Conservation (phyloP, 2,329 filamentous ascomycete genomes). For the Aureobasidium melanogenum region DNA sequence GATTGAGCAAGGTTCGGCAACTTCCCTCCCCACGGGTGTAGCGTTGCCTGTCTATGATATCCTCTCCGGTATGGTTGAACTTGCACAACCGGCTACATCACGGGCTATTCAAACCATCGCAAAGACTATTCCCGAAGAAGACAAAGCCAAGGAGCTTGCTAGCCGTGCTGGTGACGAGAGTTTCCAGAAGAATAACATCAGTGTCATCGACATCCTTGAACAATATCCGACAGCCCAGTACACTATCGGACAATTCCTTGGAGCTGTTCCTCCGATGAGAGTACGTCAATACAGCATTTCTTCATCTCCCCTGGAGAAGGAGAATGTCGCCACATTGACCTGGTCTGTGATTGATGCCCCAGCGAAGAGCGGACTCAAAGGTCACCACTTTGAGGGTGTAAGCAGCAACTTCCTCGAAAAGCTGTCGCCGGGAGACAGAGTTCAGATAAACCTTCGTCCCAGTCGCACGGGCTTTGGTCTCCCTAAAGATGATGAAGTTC, state of each 20-base stretch:
- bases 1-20: too few species aligned
- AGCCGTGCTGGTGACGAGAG: too few species aligned
- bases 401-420: background rate
- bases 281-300: background rate
- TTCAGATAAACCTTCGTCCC: background rate
- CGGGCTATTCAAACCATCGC: too few species aligned
- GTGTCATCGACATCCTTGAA: background rate
- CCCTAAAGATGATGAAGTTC: constrained; percentile 33
- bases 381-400: background rate
- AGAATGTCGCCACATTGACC: background rate
- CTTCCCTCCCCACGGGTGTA: too few species aligned
- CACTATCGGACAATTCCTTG: background rate
- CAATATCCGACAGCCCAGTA: background rate
- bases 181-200: background rate
- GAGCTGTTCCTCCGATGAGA: background rate
- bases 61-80: too few species aligned
- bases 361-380: background rate
- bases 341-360: background rate
- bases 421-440: background rate
- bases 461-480: constrained; percentile 31
- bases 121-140: too few species aligned
- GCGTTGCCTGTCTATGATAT: too few species aligned
- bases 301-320: background rate
- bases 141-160: too few species aligned
- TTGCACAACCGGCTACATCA: too few species aligned